A percentile compares a stretch with the other conserved stretches of the same genome.
Evolutionary conservation across 768 basidiomycete genomes (phyloP).

Genomic region (Termitomyces sp.): DNA sequence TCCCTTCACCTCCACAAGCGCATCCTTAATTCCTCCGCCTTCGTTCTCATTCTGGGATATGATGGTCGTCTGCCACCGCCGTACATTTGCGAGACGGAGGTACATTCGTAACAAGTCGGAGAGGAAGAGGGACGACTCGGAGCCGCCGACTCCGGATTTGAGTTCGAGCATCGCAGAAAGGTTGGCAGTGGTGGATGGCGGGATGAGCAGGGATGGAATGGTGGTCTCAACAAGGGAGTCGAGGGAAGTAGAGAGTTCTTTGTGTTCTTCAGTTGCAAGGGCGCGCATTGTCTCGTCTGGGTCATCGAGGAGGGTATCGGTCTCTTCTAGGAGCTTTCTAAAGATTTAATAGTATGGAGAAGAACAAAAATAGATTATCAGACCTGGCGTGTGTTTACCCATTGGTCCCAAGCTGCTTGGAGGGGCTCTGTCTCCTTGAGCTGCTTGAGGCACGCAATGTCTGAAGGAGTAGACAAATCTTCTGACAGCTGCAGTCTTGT

Average conservation of each 20-base stretch:
- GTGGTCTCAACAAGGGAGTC: conserved; percentile 33
- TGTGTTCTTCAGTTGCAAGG: conserved; percentile 69
- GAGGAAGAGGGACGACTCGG: conserved; percentile 82
- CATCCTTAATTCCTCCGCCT: conserved; percentile 71
- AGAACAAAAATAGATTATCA: conserved; percentile 14
- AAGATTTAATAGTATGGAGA: conserved; percentile 1
- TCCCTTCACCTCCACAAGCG: conserved; percentile 76
- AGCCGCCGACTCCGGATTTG: conserved; percentile 91
- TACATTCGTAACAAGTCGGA: conserved; percentile 83
- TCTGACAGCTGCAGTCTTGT: conserved; percentile 43
- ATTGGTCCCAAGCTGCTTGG: conserved; percentile 64
- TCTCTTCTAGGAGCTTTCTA: conserved; percentile 66
- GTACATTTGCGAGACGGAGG: conserved; percentile 52
- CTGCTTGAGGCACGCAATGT: conserved; percentile 55
- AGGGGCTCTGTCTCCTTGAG: conserved; percentile 70
- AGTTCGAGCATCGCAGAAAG: conserved; percentile 85
- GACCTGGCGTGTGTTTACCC: conserved; percentile 56
- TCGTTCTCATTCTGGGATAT: conserved; percentile 58
- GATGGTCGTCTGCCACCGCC: conserved; percentile 57
- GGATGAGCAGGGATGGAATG: conserved; percentile 73
- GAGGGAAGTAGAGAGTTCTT: conserved; percentile 35
- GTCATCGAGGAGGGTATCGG: conserved; percentile 60
- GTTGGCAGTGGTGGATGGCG: conserved; percentile 58
- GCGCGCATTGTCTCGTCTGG: conserved; percentile 72
- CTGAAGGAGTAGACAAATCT: conserved; percentile 48